Base-by-base conservation (phyloP, 2,329 filamentous ascomycete species). In the Sclerotinia spermophila region DNA sequence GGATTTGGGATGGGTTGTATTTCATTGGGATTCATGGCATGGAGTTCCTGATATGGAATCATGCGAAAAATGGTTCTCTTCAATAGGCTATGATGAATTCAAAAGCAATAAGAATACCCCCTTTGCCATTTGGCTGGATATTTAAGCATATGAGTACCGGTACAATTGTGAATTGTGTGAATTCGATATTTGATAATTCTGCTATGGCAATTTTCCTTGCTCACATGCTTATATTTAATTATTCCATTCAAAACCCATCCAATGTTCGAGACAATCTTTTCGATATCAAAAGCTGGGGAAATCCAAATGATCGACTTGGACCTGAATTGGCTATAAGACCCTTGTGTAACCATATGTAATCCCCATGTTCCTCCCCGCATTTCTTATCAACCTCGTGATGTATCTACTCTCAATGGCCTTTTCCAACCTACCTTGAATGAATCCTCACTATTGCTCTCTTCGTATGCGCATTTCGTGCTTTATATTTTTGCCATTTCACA, bases 1-100 rank as follows among this genome's bases (percentile, higher is more conserved):
- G 72, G 70, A 60, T 71, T 72, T 73, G 74, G 74, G 71, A 71
- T 77, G 71, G 76, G 72, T 66, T 78, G 74, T 78, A 77, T 75
- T 78, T 77, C 72, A 75, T 71, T 74, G 75, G 75, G 77, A 67
- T 73, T 76, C 76, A 77, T 75, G 75, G 75, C 72, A 75, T 76
- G 76, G 77, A 76, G 75, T 77, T 78, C 73, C 74, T 74, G 73
- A 74, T 71, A 73, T 71, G 65, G 68, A 69, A 71, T 75, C 71
- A 72, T 69, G 67, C 35, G 70, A 74, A 61, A 73, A 72, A 72
- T 74, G 71, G 69, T 72, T 67, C 71, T 74, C 73, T 61, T 69
- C 67, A 73, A 69, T 73, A 69, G 71, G 71, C 72, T 72, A 71
- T 74, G 73, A 76, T 58, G 71, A 77, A 78, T 75, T 72, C 70